Evolutionary conservation across 768 basidiomycete species (phyloP), one percentile per base, ranked within the genome.

Genomic region (Pleurotus tuber-regium): DNA sequence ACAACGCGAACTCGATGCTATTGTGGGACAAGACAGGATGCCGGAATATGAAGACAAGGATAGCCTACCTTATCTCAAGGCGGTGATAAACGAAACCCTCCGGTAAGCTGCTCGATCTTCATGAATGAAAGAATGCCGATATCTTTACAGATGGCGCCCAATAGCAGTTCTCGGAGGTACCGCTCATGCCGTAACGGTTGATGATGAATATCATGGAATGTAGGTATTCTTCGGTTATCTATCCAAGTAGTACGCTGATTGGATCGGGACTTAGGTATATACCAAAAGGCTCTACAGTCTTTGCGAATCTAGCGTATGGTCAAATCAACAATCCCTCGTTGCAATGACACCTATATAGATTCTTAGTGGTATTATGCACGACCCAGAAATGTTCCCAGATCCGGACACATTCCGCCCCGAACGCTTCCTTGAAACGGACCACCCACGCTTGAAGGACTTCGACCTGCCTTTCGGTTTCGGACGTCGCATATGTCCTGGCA

Each of bases 391-490:
- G 61, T 71, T 73, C 47, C 61, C 66, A 1, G 62, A 64, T 1
- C 66, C 73, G 4, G 68, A 69, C 10, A 58, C 57, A 26, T 75
- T 73, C 57, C 51, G 53, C 10, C 74, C 75, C 0, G 75, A 75
- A 42, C 64, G 73, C 24, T 76, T 76, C 53, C 51, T 76, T 5
- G 62, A 67, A 16, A 66, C 65, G 4, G 11, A 16, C 11, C 12
- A 50, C 51, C 59, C 67, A 3, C 63, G 67, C 3, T 42, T 70
- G 14, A 54, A 64, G 53, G 54, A 61, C 11, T 69, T 70, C 35
- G 66, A 67, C 18, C 59, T 71, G 30, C 66, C 69, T 9, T 76
- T 73, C 55, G 69, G 74, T 2, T 75, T 73, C 52, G 74, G 73
- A 28, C 57, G 73, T 42, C 62, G 71, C 25, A 66, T 70, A 16